Evolutionary conservation across 148 eudicot species (phyloP).

Genomic region (Silene uniflora): DNA sequence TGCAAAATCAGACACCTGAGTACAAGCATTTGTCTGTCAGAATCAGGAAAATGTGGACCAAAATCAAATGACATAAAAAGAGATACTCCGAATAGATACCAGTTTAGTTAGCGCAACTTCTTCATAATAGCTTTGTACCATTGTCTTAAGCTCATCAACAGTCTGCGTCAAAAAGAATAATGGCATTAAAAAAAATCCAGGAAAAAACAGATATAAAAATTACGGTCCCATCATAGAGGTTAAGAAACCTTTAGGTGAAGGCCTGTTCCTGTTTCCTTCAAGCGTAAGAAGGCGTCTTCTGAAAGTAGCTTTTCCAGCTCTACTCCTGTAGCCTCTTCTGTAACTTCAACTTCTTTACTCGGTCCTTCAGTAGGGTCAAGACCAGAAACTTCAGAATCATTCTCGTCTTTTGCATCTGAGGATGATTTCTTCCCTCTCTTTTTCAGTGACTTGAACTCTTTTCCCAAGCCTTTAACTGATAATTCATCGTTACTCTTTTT

Average conservation of each 20-base stretch:
- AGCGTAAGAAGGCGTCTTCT: slow-evolving; percentile 71
- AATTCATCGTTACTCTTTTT: slow-evolving; percentile 40
- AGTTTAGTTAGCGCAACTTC: slow-evolving; percentile 94
- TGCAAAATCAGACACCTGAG: slow-evolving; percentile 90
- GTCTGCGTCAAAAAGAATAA: slow-evolving; percentile 48
- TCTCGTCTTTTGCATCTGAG: slow-evolving; percentile 45
- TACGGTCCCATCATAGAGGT: background rate
- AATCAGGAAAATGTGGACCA: background rate
- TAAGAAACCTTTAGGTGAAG: slow-evolving; percentile 82
- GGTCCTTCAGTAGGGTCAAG: slow-evolving; percentile 26
- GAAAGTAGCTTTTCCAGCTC: slow-evolving; percentile 62
- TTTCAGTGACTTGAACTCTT: slow-evolving; percentile 78
- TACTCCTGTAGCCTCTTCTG: slow-evolving; percentile 16
- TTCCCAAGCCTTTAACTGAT: slow-evolving; percentile 87
- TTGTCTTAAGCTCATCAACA: slow-evolving; percentile 67
- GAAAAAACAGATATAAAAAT: background rate
- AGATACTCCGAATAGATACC: slow-evolving; percentile 49
- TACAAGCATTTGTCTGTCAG: slow-evolving; percentile 20
- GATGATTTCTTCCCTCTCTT: slow-evolving; percentile 60
- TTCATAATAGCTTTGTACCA: slow-evolving; percentile 71
- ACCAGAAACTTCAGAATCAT: slow-evolving; percentile 30
- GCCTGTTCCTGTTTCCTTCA: slow-evolving; percentile 76
- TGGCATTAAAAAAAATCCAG: background rate
- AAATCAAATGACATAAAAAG: background rate
- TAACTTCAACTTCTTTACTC: slow-evolving; percentile 17